A percentile compares a stretch with the other conserved stretches of the same genome.
These are phyloP conservation scores for Cladosporium colombiae DNA, from an alignment of 2,329 filamentous ascomycete genomes.

Conservation along the genomic window DNA sequence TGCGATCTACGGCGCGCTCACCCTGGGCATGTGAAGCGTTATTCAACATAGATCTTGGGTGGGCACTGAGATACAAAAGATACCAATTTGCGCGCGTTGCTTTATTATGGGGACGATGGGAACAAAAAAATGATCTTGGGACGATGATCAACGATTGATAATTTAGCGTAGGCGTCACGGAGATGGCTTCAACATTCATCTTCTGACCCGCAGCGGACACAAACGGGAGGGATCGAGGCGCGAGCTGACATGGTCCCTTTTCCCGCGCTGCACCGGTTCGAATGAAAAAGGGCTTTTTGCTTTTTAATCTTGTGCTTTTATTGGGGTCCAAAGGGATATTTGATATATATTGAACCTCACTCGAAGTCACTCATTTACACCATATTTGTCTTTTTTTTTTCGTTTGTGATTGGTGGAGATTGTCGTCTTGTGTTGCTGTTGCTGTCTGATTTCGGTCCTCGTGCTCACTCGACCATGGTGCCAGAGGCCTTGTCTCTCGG, in stretches of 20 bases:
- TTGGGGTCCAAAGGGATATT: slow-evolving; percentile 1
- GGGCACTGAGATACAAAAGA: slow-evolving; percentile 29
- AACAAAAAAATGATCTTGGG: slow-evolving; percentile 10
- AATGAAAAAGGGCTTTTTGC: slow-evolving; percentile 14
- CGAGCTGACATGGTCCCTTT: not conserved
- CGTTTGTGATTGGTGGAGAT: not conserved
- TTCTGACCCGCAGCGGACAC: slow-evolving; percentile 19
- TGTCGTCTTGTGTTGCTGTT: not conserved
- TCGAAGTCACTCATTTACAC: slow-evolving; percentile 17
- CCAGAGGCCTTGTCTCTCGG: not conserved
- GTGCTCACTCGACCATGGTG: not conserved
- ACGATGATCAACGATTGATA: slow-evolving; percentile 20
- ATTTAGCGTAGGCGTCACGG: slow-evolving; percentile 32
- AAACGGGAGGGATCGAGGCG: not conserved
- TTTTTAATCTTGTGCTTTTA: slow-evolving; percentile 14
- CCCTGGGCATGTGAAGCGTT: slow-evolving; percentile 23
- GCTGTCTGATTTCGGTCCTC: not conserved
- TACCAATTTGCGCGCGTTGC: slow-evolving; percentile 18
- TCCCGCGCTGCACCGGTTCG: slow-evolving; percentile 3
- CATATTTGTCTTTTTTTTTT: not conserved
- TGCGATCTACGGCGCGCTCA: slow-evolving; percentile 20
- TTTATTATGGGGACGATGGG: not conserved
- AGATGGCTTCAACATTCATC: slow-evolving; percentile 31
- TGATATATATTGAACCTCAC: slow-evolving; percentile 8
- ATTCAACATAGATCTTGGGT: slow-evolving; percentile 30